Evolutionary conservation across 176 grass and related monocot species (phyloP).

Genomic region (Bromus sterilis): DNA sequence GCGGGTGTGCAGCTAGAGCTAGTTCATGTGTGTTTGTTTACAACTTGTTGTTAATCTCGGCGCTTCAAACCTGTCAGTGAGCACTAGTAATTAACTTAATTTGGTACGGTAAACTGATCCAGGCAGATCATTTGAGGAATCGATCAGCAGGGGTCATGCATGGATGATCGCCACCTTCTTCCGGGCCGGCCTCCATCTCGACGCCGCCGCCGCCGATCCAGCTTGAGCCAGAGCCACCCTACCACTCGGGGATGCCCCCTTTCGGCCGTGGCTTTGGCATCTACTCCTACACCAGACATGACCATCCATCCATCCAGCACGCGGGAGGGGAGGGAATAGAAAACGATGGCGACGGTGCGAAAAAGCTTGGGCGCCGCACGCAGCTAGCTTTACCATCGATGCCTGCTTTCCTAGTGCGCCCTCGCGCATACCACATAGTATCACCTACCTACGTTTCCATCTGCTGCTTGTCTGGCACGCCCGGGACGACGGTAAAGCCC

Average conservation of each 20-base stretch:
- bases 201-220: background rate
- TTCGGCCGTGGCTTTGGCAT: background rate
- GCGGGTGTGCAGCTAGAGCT: too few relatives aligned
- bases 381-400: background rate
- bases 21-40: too few relatives aligned
- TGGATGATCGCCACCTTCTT: too few relatives aligned
- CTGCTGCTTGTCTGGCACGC: background rate
- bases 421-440: background rate
- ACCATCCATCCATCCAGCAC: background rate
- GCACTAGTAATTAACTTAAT: background rate
- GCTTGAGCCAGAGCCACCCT: too few relatives aligned
- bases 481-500: background rate
- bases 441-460: background rate
- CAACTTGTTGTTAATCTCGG: too few relatives aligned
- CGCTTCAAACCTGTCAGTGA: background rate
- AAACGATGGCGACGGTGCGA: background rate
- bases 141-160: too few relatives aligned
- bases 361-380: background rate
- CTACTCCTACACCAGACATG: background rate
- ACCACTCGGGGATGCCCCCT: background rate
- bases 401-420: background rate
- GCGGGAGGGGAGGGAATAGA: background rate
- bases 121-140: background rate
- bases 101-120: background rate
- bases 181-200: background rate